Percentiles rank a stretch among this genome's conserved stretches.
These are phyloP conservation scores for Cucurbita ficifolia DNA, from an alignment of 306 rosid genomes.

Conservation along the genomic window DNA sequence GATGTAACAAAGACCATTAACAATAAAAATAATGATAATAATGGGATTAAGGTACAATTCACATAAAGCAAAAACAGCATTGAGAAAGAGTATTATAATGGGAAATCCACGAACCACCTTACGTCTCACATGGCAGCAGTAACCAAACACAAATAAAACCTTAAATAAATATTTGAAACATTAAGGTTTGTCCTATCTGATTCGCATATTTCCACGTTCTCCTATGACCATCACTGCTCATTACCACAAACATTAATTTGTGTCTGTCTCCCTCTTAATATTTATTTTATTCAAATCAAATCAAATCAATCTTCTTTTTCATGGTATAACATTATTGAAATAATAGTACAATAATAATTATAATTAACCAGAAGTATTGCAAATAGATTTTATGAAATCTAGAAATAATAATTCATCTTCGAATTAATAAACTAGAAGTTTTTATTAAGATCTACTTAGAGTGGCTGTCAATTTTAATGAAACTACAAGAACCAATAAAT, in stretches of 20 bases:
- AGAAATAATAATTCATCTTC: too few relatives aligned
- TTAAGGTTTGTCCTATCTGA: not conserved
- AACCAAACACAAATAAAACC: not conserved
- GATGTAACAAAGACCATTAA: not conserved
- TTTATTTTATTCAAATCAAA: not conserved
- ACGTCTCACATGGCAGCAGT: not conserved
- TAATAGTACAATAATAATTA: not conserved
- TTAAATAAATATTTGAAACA: not conserved
- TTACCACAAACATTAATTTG: not conserved
- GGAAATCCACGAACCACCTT: not conserved
- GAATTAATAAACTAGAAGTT: too few relatives aligned
- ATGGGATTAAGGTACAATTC: not conserved
- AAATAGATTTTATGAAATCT: too few relatives aligned
- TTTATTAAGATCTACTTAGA: too few relatives aligned
- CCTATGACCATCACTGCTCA: not conserved
- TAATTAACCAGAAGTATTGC: not conserved
- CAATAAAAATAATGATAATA: not conserved
- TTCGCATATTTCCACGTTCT: constrained; percentile 1
- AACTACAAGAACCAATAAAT: too few relatives aligned
- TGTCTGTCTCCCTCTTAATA: not conserved
- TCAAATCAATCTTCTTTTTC: not conserved
- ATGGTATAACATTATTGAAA: not conserved
- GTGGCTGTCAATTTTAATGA: too few relatives aligned
- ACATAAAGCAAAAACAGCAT: not conserved
- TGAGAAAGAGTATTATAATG: not conserved